Base-by-base conservation (phyloP, 345 rosid species). In the Clausena lansium region DNA sequence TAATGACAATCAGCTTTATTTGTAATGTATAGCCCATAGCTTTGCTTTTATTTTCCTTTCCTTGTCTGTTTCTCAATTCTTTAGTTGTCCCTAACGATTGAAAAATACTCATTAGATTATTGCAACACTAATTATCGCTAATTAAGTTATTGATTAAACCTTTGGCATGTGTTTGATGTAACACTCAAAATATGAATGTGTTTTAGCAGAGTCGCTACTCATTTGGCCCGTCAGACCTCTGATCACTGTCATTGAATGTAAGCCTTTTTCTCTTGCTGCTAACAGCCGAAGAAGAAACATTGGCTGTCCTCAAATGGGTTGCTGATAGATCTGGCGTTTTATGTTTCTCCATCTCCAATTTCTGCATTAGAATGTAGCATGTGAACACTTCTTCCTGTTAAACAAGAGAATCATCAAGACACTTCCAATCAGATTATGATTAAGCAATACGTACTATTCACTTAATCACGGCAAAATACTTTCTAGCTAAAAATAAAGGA, bases 301-400 rank as follows among this genome's bases (percentile, higher is more conserved):
- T 73, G 17, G 25, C 6, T 69, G 63, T 54, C 70, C 76, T 79
- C 70, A 77, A 72, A 7, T 14, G 65, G 36, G 66, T 38, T 30
- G 84, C 75, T 27, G 67, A 79, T 39, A 67, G 60, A 68, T 77
- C 78, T 15, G 81, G 85, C 13, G 79, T 73, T 41, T 32, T 61
- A 39, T 71, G 28, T 19, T 71, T 75, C 72, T 81, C 83, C 73
- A 39, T 54, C 33, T 82, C 86, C 70, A 84, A 36, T 72, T 80
- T 85, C 79, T 73, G 81, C 83, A 91, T 85, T 74, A 68, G 32
- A 77, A 17, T 69, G 79, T 89, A 89, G 84, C 95, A 89, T 59
- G 71, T 32, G 65, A 82, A 82, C 45, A 85, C 91, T 11, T 82
- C 85, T 36, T 85, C 93, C 95, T 91, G 95, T 70, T 30, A 64